Base-by-base conservation (phyloP, 192 early-diverging fungal genomes). In the Coemansia sp. region DNA sequence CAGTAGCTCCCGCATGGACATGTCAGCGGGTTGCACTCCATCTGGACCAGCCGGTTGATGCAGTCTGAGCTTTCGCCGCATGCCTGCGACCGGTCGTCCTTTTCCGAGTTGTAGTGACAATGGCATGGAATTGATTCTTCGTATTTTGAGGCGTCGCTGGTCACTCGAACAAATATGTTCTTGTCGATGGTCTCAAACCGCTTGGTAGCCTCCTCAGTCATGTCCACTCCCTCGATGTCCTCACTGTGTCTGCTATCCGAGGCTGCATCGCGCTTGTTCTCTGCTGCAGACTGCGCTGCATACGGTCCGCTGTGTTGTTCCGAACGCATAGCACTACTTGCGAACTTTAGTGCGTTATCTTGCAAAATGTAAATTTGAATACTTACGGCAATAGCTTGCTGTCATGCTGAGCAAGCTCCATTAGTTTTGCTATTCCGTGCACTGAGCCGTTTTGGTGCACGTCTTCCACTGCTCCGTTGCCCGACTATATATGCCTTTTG, bases 1-100 rank as follows among this genome's bases (percentile, higher is more conserved):
- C 96, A 99, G 68, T 87, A 86, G 46, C 85, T 73, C 3, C 92
- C 94, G 48, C 84, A 85, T 7, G 92, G 91, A 67, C 96, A 99
- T 34, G 89, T 87, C 20, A 90, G 84, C 6, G 84, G 86, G 38
- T 86, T 87, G 70, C 96, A 98, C 70, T 98, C 96, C 56, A 96
- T 90, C 50, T 88, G 89, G 21, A 95, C 71, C 55, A 88, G 83
- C 36, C 91, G 83, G 65, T 99, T 99, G 58, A 99, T 96, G 67
- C 97, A 99, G 42, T 87, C 82, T 14, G 89, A 83, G 54, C 81
- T 80, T 17, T 87, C 88, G 23, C 97, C 97, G 70, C 97, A 99
- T 5, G 97, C 94, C 20, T 66, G 81, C 34, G 63, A 71, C 20
- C 74, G 85, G 60, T 75, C 67, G 64, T 82, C 83, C 20, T 55